A percentile compares a stretch with the other conserved stretches of the same genome.
Evolutionary conservation across 495 filamentous ascomycete species (phyloP).

Genomic region (Penicillium salamii): DNA sequence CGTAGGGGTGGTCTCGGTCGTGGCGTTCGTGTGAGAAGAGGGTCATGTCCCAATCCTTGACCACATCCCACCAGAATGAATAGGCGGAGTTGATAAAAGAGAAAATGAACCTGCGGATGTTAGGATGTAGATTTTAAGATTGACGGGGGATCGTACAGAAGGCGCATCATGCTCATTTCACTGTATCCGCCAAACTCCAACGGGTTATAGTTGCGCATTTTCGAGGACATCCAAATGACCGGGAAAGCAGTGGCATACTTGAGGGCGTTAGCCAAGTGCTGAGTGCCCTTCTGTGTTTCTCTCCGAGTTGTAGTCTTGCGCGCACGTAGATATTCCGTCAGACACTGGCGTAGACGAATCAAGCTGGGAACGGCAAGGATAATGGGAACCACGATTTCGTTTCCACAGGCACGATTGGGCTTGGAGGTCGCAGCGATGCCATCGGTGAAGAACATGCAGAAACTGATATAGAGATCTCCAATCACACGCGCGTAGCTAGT

Average conservation of each 20-base stretch:
- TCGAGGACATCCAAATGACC: conserved; percentile 72
- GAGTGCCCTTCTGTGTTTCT: conserved; percentile 62
- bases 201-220: conserved; percentile 67
- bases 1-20: conserved; percentile 66
- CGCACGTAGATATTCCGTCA: conserved; percentile 82
- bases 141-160: conserved; percentile 44
- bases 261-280: conserved; percentile 86
- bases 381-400: conserved; percentile 68
- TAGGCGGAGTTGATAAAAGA: conserved; percentile 81
- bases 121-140: neutral
- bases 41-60: conserved; percentile 93
- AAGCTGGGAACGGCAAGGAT: conserved; percentile 76
- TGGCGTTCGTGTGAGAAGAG: conserved; percentile 60
- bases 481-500: conserved; percentile 92
- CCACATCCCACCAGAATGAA: conserved; percentile 97
- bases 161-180: conserved; percentile 53
- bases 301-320: conserved; percentile 43
- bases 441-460: conserved; percentile 81
- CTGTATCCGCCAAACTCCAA: conserved; percentile 50
- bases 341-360: conserved; percentile 87
- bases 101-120: conserved; percentile 48
- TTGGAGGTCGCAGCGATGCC: conserved; percentile 70
- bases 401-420: conserved; percentile 79
- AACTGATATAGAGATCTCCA: conserved; percentile 80
- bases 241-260: conserved; percentile 94